These are phyloP conservation scores for Penicillium herquei DNA, from an alignment of 495 filamentous ascomycete species.

Conservation along the genomic window DNA sequence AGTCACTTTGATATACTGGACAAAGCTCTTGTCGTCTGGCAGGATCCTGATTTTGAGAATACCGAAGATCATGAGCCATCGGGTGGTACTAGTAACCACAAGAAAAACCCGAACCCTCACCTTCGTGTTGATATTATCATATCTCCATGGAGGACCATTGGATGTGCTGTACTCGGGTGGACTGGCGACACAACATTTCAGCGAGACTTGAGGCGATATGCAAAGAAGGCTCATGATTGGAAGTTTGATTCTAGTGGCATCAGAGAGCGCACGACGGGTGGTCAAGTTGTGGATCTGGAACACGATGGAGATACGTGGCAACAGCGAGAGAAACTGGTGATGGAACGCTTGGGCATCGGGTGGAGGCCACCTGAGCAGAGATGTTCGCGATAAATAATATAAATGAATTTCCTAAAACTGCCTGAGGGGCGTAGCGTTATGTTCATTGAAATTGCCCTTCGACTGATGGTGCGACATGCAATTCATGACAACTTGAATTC, in stretches of 20 bases:
- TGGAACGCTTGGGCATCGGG: conserved; percentile 72
- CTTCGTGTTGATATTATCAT: conserved; percentile 93
- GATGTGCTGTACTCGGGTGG: conserved; percentile 89
- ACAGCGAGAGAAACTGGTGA: conserved; percentile 76
- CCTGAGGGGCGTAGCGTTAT: no score
- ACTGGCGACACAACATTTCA: conserved; percentile 86
- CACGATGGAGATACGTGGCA: conserved; percentile 54
- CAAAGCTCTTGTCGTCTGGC: conserved; percentile 93
- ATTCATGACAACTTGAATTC: no score
- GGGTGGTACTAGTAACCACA: neutral
- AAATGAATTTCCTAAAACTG: neutral
- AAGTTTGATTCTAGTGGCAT: conserved; percentile 94
- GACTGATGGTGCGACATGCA: no score
- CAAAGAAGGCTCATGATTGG: conserved; percentile 67
- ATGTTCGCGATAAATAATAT: conserved; percentile 54
- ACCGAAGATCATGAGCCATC: neutral
- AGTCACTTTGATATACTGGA: conserved; percentile 77
- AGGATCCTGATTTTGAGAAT: conserved; percentile 57
- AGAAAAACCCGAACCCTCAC: conserved; percentile 65
- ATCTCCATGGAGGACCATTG: conserved; percentile 80
- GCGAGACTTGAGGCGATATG: conserved; percentile 78
- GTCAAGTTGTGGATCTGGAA: conserved; percentile 65
- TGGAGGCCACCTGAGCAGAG: conserved; percentile 73
- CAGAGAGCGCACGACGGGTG: conserved; percentile 60
- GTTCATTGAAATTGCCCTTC: neutral